Conservation (phyloP, 148 eudicot species). For the Rhododendron henanense region DNA sequence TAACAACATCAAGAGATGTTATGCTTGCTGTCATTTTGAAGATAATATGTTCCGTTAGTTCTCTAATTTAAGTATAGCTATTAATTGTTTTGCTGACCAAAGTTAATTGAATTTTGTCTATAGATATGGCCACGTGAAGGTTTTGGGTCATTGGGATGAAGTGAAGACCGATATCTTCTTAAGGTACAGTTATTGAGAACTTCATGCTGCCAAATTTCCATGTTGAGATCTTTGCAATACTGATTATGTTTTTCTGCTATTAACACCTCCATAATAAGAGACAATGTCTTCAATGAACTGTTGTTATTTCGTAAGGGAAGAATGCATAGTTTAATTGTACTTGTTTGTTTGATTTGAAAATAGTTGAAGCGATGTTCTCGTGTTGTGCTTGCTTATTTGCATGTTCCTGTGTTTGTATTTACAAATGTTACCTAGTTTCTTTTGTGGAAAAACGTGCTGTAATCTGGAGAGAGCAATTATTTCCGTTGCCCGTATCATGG, state of each 20-base stretch:
- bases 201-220: conserved; percentile 7
- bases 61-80: background rate
- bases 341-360: background rate
- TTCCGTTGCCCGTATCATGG: background rate
- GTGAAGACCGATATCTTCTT: background rate
- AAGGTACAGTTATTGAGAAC: conserved; percentile 9
- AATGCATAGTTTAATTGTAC: background rate
- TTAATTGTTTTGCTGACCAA: background rate
- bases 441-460: background rate
- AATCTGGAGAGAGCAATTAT: background rate
- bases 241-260: background rate
- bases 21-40: background rate
- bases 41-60: background rate
- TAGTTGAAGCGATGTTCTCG: background rate
- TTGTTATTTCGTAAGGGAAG: background rate
- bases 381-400: background rate
- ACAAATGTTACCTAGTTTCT: background rate
- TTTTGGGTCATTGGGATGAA: conserved; percentile 16
- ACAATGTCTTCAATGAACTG: background rate
- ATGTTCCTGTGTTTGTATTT: background rate
- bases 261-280: background rate
- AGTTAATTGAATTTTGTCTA: background rate
- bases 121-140: conserved; percentile 21
- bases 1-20: background rate
- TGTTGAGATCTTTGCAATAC: background rate